Evolutionary conservation across 495 filamentous ascomycete species (phyloP).

Genomic region (Aspergillus carlsbadensis): DNA sequence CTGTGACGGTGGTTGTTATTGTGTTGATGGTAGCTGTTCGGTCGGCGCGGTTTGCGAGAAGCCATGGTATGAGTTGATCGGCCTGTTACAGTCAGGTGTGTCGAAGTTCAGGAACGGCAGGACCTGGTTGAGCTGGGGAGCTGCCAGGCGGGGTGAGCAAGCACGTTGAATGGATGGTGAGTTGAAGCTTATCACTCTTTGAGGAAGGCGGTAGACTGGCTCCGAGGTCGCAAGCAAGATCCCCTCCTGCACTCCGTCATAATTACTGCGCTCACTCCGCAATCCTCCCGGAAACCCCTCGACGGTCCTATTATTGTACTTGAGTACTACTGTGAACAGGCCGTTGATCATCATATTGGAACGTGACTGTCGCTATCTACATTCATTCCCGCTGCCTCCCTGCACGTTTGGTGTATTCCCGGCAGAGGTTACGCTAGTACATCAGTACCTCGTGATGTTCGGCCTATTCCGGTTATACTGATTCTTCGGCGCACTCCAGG

Average conservation of each 20-base stretch:
- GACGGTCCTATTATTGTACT: too few species aligned
- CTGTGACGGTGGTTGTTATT: slow-evolving; percentile 34
- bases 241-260: neutral
- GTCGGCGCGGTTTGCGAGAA: slow-evolving; percentile 35
- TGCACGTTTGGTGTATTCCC: slow-evolving; percentile 7
- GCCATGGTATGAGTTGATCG: slow-evolving; percentile 23
- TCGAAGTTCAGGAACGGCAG: too few species aligned
- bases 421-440: slow-evolving; percentile 10
- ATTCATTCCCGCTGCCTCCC: neutral
- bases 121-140: too few species aligned
- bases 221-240: neutral
- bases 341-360: neutral
- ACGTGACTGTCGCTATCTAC: neutral
- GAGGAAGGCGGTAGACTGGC: slow-evolving; percentile 19
- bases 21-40: slow-evolving; percentile 31
- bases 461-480: slow-evolving; percentile 3
- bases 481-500: slow-evolving; percentile 2
- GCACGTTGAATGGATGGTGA: neutral
- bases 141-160: neutral
- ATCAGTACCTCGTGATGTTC: slow-evolving; percentile 20
- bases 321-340: neutral
- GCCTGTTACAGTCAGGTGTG: too few species aligned
- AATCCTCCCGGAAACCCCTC: neutral
- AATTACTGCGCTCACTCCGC: neutral
- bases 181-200: slow-evolving; percentile 15